Base-by-base conservation (phyloP, 2,329 filamentous ascomycete species). In the Aspergillus melleus region DNA sequence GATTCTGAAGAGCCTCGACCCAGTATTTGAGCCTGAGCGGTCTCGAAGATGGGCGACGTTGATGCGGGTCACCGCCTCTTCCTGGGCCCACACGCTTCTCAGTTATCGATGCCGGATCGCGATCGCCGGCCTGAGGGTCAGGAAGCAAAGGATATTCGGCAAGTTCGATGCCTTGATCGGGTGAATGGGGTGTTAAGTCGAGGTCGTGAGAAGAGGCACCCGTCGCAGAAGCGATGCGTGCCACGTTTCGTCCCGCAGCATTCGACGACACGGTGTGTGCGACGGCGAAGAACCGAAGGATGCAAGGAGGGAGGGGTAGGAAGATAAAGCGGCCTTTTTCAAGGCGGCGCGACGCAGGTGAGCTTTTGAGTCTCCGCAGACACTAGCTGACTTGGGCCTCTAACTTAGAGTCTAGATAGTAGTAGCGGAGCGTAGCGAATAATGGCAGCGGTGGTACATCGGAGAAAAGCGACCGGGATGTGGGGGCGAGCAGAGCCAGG, bases 101-200 rank as follows among this genome's bases (percentile, higher is more conserved):
- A 24, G 10, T 22, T 20, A 47, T 52, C 14, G 29, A 22, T 8
- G 36, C 36, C 36, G 30, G 36, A 29, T 54, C 36, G 8, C 19
- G 44, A 20, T 14, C 44, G 22, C 16, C 20, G n/a, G 42, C 29
- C 30, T 49, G 51, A 59, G 51, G 59, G 51, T 54, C 57, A 46
- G 55, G 54, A 57, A 53, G 57, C 50, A 61, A 58, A 57, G 61
- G 61, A 56, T 65, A 68, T 16, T 68, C 63, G 64, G 66, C 68
- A 59, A 76, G 74, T 62, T 77, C 74, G 60, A 76, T 71, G 55
- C 67, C 70, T 62, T 71, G 65, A 42, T 50, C 64, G 55, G 61
- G 49, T 55, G 66, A 58, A 52, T 63, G 59, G 65, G 49, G 57
- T 53, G 46, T 61, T 47, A 63, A 36, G 59, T 60, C 36, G 60